These are phyloP conservation scores for Ophiostoma sp. DNA, from an alignment of 2,329 filamentous ascomycete species.

Conservation along the genomic window DNA sequence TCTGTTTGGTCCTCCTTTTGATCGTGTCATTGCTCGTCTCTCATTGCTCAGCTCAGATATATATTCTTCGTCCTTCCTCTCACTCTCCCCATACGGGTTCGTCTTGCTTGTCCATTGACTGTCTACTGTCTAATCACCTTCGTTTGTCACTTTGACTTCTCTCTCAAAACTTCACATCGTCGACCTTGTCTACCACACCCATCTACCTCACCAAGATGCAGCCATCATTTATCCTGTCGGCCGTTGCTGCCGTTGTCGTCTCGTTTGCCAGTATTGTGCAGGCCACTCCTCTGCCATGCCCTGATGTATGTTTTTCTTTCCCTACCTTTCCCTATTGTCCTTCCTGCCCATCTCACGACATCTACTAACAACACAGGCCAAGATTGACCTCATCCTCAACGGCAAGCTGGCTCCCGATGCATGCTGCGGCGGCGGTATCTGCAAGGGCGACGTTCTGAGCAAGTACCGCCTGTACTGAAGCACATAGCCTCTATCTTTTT, in stretches of 20 bases:
- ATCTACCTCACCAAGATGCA: constrained; percentile 28
- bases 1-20: background rate
- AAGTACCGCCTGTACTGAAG: constrained; percentile 18
- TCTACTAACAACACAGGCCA: constrained; percentile 29
- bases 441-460: constrained; percentile 47
- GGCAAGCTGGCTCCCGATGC: constrained; percentile 45
- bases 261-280: constrained; percentile 31
- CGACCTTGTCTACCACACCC: background rate
- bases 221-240: constrained; percentile 28
- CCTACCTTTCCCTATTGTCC: too few relatives aligned
- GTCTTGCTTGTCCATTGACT: background rate
- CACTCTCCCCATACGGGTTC: background rate
- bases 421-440: constrained; percentile 52
- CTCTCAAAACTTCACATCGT: background rate
- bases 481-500: background rate
- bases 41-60: constrained; percentile 1
- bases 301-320: constrained; percentile 34
- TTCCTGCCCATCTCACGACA: too few relatives aligned
- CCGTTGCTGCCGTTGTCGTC: constrained; percentile 26
- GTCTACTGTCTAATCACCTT: background rate
- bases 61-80: background rate
- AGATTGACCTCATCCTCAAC: constrained; percentile 43
- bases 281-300: constrained; percentile 38
- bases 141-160: background rate
- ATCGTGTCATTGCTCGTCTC: background rate